Percentiles rank a stretch among this genome's conserved stretches.
Evolutionary conservation across 1,139 yeast species (phyloP).

Genomic region (Saccharomyces hybrid): DNA sequence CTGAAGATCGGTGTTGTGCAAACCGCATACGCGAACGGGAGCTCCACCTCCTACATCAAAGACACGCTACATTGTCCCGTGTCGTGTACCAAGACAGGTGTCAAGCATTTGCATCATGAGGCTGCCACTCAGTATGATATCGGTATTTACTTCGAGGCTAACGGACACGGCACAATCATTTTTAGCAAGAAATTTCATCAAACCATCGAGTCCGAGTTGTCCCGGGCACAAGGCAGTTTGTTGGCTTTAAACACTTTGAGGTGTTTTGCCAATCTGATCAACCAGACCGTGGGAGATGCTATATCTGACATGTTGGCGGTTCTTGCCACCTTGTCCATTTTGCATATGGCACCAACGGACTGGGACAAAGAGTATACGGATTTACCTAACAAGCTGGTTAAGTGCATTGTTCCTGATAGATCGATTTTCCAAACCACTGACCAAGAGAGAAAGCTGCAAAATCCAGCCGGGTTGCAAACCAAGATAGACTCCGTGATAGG

Average conservation of each 20-base stretch:
- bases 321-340: constrained; percentile 53
- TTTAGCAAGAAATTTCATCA: constrained; percentile 56
- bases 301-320: constrained; percentile 81
- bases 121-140: constrained; percentile 77
- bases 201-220: constrained; percentile 24
- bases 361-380: constrained; percentile 82
- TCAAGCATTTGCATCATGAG: constrained; percentile 87
- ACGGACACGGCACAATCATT: constrained; percentile 97
- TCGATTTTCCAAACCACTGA: constrained; percentile 73
- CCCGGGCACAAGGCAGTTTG: constrained; percentile 32
- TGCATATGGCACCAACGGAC: constrained; percentile 50
- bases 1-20: constrained; percentile 80
- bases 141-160: constrained; percentile 95
- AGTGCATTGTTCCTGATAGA: constrained; percentile 80
- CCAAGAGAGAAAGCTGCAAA: constrained; percentile 75
- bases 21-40: constrained; percentile 96
- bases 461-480: constrained; percentile 72
- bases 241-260: constrained; percentile 47
- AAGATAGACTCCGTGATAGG: constrained; percentile 61
- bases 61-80: constrained; percentile 67
- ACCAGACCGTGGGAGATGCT: constrained; percentile 97
- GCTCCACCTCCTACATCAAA: constrained; percentile 67
- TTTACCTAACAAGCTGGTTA: constrained; percentile 76
- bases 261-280: constrained; percentile 62
- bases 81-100: constrained; percentile 90